Evolutionary conservation across 306 rosid genomes (phyloP).

Genomic region (Begonia loranthoides): DNA sequence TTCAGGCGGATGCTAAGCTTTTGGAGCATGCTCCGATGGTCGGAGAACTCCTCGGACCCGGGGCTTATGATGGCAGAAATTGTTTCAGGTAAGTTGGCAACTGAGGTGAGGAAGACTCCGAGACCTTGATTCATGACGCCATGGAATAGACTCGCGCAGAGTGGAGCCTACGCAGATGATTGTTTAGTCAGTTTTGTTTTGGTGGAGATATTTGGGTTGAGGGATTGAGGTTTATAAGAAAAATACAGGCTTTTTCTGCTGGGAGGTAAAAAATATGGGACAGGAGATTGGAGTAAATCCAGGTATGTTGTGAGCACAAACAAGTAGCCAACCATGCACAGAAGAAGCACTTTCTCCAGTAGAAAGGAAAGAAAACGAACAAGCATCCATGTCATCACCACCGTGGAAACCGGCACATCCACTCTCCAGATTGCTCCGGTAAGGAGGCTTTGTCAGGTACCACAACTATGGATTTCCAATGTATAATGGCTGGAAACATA

Average conservation of each 20-base stretch:
- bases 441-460: slow-evolving; percentile 8
- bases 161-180: slow-evolving; percentile 54
- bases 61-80: slow-evolving; percentile 57
- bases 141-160: slow-evolving; percentile 62
- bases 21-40: slow-evolving; percentile 58
- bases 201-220: no score
- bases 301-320: slow-evolving; percentile 72
- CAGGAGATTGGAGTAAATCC: slow-evolving; percentile 95
- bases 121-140: slow-evolving; percentile 51
- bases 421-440: slow-evolving; percentile 11
- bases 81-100: slow-evolving; percentile 44
- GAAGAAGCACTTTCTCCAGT: slow-evolving; percentile 63
- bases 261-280: slow-evolving; percentile 55
- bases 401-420: slow-evolving; percentile 26
- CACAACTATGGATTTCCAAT: slow-evolving; percentile 21
- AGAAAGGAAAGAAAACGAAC: slow-evolving; percentile 86
- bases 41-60: slow-evolving; percentile 44
- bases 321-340: slow-evolving; percentile 98
- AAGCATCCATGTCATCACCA: slow-evolving; percentile 86
- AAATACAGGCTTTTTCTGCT: slow-evolving; percentile 47
- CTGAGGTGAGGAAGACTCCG: slow-evolving; percentile 45
- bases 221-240: no score
- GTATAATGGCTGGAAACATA: no score
- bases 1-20: slow-evolving; percentile 41
- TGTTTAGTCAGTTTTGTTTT: no score